These are phyloP conservation scores for Puccinia triticina DNA, from an alignment of 1,284 basidiomycete species.

Conservation along the genomic window DNA sequence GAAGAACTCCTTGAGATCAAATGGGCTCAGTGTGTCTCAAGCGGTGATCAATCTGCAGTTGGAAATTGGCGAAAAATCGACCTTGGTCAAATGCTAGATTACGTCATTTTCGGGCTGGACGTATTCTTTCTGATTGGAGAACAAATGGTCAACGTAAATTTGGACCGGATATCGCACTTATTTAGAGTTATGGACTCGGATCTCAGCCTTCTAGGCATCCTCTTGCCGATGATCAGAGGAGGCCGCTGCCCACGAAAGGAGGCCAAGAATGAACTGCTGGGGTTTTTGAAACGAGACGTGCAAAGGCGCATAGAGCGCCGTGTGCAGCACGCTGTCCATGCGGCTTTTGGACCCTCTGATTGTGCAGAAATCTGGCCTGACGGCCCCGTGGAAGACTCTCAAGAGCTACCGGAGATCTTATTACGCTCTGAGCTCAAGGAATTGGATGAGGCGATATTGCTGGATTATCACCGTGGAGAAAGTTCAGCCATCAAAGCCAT, in stretches of 20 bases:
- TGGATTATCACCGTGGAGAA: constrained; percentile 28
- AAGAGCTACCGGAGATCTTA: constrained; percentile 45
- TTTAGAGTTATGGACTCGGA: constrained; percentile 49
- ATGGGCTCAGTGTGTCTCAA: constrained; percentile 27
- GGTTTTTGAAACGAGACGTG: constrained; percentile 23
- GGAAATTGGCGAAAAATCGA: constrained; percentile 28
- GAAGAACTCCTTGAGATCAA: constrained; percentile 33
- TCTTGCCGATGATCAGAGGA: constrained; percentile 25
- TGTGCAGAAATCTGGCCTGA: neutral
- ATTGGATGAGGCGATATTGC: constrained; percentile 27
- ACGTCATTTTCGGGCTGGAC: constrained; percentile 48
- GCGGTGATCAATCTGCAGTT: neutral
- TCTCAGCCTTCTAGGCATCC: constrained; percentile 36
- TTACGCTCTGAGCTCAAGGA: constrained; percentile 33
- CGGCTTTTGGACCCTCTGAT: neutral
- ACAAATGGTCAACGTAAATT: neutral
- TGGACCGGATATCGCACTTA: constrained; percentile 29
- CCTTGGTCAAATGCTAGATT: constrained; percentile 32
- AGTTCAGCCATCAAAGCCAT: constrained; percentile 18
- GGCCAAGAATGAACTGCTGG: constrained; percentile 38
- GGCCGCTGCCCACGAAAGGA: constrained; percentile 4
- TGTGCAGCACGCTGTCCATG: neutral
- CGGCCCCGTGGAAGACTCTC: neutral
- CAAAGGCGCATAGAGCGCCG: constrained; percentile 11
- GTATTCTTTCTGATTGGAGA: constrained; percentile 37